phyloP scores from a whole-genome alignment of 495 filamentous ascomycete genomes.

The Podospora tetraspora region DNA sequence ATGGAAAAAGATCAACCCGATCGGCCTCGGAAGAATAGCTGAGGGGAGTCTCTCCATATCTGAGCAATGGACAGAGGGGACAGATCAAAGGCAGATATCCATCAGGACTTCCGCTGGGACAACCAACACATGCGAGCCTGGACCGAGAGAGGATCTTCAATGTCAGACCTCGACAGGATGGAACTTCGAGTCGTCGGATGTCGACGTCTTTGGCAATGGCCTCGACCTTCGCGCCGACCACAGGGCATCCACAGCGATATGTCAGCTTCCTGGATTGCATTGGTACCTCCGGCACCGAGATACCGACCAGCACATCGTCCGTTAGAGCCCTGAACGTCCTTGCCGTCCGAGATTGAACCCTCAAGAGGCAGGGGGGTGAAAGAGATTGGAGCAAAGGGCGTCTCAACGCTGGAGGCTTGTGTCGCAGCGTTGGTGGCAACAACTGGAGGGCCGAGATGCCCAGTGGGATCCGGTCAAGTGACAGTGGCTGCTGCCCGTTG shows the following conservation, averaged over 20 bases:
- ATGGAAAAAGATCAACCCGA: background rate
- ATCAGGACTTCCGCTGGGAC: background rate
- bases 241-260: background rate
- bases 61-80: background rate
- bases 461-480: conserved; percentile 9
- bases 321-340: background rate
- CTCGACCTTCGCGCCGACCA: background rate
- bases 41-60: background rate
- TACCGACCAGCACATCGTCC: background rate
- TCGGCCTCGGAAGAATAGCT: background rate
- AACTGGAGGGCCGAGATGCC: background rate
- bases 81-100: background rate
- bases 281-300: background rate
- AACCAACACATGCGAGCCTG: background rate
- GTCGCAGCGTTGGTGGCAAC: background rate
- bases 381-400: background rate
- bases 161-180: background rate
- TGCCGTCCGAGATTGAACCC: background rate
- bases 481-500: conserved; percentile 5
- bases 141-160: background rate
- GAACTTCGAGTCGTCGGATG: background rate
- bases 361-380: background rate
- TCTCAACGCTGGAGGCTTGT: background rate
- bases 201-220: background rate
- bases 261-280: background rate